Evolutionary conservation across 75 land plant genomes (phyloP).

Genomic region (Pinus tabuliformis): DNA sequence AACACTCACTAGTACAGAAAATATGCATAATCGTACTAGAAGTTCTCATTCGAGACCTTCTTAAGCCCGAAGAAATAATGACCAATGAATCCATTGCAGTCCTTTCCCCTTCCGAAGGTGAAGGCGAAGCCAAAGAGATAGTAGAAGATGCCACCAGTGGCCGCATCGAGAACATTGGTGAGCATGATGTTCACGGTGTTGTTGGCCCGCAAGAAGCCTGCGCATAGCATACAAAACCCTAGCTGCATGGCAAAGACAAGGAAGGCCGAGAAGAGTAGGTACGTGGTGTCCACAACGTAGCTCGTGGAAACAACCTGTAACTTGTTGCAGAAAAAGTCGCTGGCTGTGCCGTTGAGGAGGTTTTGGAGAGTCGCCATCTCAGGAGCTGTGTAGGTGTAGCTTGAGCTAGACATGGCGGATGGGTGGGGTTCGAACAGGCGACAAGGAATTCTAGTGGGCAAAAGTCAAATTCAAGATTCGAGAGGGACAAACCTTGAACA

Average conservation of each 20-base stretch:
- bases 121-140: constrained; percentile 72
- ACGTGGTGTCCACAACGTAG: constrained; percentile 59
- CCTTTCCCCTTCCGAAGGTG: constrained; percentile 47
- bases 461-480: too few species aligned
- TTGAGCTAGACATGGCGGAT: background rate
- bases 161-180: constrained; percentile 40
- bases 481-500: too few species aligned
- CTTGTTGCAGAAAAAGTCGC: constrained; percentile 43
- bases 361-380: constrained; percentile 33
- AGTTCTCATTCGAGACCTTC: constrained; percentile 18
- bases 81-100: constrained; percentile 67
- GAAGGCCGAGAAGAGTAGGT: constrained; percentile 76
- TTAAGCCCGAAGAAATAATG: constrained; percentile 46
- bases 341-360: constrained; percentile 30
- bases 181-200: too few species aligned
- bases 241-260: constrained; percentile 85
- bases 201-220: constrained; percentile 36
- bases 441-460: too few species aligned
- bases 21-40: constrained; percentile 43
- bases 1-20: constrained; percentile 42
- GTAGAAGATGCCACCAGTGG: constrained; percentile 60
- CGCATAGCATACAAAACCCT: constrained; percentile 83
- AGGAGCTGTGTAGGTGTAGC: constrained; percentile 22
- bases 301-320: constrained; percentile 25
- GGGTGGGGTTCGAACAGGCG: too few species aligned